Evolutionary conservation across 2,329 filamentous ascomycete genomes (phyloP).

Genomic region (Aspergillus ochraceus): DNA sequence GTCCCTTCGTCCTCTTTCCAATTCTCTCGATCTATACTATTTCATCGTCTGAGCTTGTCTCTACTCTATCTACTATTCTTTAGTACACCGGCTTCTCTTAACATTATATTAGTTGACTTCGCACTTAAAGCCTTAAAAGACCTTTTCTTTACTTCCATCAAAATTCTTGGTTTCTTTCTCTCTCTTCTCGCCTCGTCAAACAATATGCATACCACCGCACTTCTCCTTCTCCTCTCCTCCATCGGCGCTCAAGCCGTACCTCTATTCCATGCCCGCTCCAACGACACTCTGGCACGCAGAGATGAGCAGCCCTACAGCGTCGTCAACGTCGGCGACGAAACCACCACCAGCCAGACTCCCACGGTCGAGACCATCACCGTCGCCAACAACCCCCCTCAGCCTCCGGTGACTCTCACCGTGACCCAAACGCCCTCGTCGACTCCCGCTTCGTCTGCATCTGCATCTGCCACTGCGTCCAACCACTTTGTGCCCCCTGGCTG

Average conservation of each 20-base stretch:
- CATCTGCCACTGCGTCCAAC: not conserved
- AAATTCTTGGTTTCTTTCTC: not conserved
- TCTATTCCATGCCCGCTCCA: slow-evolving; percentile 19
- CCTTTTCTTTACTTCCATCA: not conserved
- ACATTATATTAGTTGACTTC: slow-evolving; percentile 2
- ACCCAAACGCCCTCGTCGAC: slow-evolving; percentile 20
- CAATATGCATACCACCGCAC: slow-evolving; percentile 32
- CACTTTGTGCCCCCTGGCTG: slow-evolving; percentile 14
- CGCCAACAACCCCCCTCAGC: slow-evolving; percentile 10
- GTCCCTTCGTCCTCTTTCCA: not conserved
- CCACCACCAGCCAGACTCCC: slow-evolving; percentile 16
- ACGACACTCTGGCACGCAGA: slow-evolving; percentile 26
- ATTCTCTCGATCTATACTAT: not conserved
- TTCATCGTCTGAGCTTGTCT: not conserved
- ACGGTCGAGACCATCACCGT: slow-evolving; percentile 18
- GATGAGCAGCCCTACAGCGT: slow-evolving; percentile 26
- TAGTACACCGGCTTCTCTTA: not conserved
- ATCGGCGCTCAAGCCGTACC: slow-evolving; percentile 30
- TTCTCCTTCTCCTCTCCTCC: slow-evolving; percentile 29
- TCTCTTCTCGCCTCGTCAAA: not conserved
- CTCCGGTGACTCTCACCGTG: slow-evolving; percentile 27
- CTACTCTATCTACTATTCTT: not conserved
- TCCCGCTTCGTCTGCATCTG: slow-evolving; percentile 20
- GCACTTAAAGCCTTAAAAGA: not conserved
- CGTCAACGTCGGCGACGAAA: slow-evolving; percentile 33